Percentiles rank a stretch among this genome's conserved stretches.
Evolutionary conservation across 1,139 yeast species (phyloP).

Genomic region (Hemisphaericaspora xylanilytica): DNA sequence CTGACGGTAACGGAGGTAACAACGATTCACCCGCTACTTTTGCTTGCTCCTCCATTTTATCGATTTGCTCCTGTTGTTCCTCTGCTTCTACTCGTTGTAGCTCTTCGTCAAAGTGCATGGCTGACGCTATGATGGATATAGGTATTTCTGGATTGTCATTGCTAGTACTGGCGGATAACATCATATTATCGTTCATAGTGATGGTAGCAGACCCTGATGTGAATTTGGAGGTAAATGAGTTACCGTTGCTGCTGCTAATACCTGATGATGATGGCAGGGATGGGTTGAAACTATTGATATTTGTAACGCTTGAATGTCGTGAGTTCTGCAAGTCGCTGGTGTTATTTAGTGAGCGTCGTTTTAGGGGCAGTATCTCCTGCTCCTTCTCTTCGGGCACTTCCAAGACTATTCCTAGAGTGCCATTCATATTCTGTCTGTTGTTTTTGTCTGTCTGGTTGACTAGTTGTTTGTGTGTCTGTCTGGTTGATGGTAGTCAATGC

Average conservation of each 20-base stretch:
- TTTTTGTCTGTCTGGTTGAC: too few species aligned
- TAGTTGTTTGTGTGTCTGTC: too few species aligned
- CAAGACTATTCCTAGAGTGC: conserved; percentile 33
- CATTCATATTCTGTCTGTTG: conserved; percentile 11
- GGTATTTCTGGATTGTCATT: neutral
- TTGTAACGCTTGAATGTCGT: neutral
- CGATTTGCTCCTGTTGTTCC: neutral
- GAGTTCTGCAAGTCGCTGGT: too few species aligned
- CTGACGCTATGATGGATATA: conserved; percentile 2
- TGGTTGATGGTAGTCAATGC: too few species aligned
- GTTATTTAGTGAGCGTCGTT: too few species aligned
- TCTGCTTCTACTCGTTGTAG: neutral
- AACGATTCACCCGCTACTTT: conserved; percentile 23
- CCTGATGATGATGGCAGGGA: neutral
- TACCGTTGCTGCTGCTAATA: neutral
- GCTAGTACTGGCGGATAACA: neutral
- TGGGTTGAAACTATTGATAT: neutral
- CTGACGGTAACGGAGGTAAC: conserved; percentile 41
- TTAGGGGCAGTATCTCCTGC: neutral
- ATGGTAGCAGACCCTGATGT: neutral
- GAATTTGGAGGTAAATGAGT: neutral
- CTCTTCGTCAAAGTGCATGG: neutral
- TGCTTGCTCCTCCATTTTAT: neutral
- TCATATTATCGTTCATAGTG: neutral
- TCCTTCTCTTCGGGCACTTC: conserved; percentile 21